These are phyloP conservation scores for Dactylonectria macrodidyma DNA, from an alignment of 2,329 filamentous ascomycete species.

Conservation along the genomic window DNA sequence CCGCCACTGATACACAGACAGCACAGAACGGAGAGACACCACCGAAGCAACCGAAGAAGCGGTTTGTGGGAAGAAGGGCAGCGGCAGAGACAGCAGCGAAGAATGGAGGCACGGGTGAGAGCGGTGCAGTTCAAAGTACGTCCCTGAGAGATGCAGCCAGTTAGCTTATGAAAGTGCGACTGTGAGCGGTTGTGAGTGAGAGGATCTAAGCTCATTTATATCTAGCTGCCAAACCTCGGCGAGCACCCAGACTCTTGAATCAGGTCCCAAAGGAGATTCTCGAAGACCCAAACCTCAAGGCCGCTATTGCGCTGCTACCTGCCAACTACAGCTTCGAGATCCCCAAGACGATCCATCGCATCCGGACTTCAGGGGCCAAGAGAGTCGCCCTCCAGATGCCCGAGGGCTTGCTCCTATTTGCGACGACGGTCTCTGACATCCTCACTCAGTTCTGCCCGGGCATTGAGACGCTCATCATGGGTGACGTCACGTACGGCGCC, in stretches of 20 bases:
- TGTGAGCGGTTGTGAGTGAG: slow-evolving; percentile 21
- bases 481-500: slow-evolving; percentile 97
- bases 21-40: slow-evolving; percentile 59
- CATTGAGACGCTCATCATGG: slow-evolving; percentile 96
- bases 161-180: slow-evolving; percentile 15
- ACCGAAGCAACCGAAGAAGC: slow-evolving; percentile 85
- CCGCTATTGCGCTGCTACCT: slow-evolving; percentile 88
- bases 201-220: slow-evolving; percentile 30
- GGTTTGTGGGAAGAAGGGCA: slow-evolving; percentile 88
- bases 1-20: slow-evolving; percentile 39
- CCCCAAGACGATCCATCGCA: slow-evolving; percentile 96
- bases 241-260: slow-evolving; percentile 86
- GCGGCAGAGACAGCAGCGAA: slow-evolving; percentile 74
- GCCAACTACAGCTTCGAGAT: slow-evolving; percentile 99
- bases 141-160: slow-evolving; percentile 12
- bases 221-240: slow-evolving; percentile 78
- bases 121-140: slow-evolving; percentile 66
- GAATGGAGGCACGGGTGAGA: slow-evolving; percentile 51
- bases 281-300: slow-evolving; percentile 87
- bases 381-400: slow-evolving; percentile 97
- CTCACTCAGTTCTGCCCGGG: slow-evolving; percentile 94
- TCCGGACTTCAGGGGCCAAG: slow-evolving; percentile 83
- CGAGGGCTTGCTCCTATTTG: slow-evolving; percentile 94
- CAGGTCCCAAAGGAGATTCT: slow-evolving; percentile 91
- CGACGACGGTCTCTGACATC: slow-evolving; percentile 97